phyloP scores from a whole-genome alignment of 2,329 filamentous ascomycete genomes.

The Alternaria postmessia region DNA sequence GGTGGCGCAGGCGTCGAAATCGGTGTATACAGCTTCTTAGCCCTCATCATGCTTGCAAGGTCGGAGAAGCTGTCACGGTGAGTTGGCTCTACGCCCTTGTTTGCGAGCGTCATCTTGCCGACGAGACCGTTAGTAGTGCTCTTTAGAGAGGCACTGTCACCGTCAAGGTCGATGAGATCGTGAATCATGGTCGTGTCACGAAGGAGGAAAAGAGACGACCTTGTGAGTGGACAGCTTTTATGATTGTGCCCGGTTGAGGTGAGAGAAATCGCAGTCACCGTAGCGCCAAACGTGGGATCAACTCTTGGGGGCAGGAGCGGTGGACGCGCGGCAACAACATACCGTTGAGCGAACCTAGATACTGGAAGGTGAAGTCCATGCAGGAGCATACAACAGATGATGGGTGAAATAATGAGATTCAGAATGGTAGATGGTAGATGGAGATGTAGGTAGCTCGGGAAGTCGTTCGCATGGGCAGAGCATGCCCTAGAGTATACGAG shows the following conservation, averaged over 20 bases:
- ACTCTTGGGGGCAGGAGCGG: background rate
- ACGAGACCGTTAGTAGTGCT: background rate
- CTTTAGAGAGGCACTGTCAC: background rate
- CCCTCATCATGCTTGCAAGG: constrained; percentile 27
- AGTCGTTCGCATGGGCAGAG: background rate
- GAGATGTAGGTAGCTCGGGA: background rate
- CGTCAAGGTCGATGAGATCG: constrained; percentile 22
- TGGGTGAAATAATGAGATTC: background rate
- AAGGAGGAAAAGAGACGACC: background rate
- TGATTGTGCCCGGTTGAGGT: background rate
- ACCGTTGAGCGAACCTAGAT: background rate
- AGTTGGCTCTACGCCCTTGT: background rate
- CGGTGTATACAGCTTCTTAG: constrained; percentile 24
- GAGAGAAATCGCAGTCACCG: constrained; percentile 13
- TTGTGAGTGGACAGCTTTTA: background rate
- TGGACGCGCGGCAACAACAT: background rate
- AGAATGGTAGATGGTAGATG: too few species aligned
- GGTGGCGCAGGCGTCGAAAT: background rate
- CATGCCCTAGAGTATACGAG: background rate
- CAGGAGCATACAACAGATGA: background rate
- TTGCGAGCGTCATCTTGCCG: background rate
- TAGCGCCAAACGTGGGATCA: constrained; percentile 13
- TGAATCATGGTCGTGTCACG: background rate
- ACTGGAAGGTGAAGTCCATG: background rate
- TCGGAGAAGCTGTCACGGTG: constrained; percentile 29